Evolutionary conservation across 441 rosid species (phyloP), one percentile per base, ranked within the genome.

Genomic region (Erodium moschatum): DNA sequence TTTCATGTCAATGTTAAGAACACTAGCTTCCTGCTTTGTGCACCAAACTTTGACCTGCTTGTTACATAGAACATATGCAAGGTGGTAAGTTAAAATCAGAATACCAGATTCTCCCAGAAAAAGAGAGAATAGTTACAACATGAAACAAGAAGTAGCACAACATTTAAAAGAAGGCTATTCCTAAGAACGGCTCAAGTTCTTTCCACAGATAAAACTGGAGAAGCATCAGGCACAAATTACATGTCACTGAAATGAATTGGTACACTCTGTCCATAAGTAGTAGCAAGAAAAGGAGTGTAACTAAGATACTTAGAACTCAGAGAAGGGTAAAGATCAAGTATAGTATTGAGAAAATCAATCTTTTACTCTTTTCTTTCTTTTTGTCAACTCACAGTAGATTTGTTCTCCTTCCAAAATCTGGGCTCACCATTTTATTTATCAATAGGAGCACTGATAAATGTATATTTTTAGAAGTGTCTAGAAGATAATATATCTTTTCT

Each of bases 41-140:
- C 97, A 88, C 99, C 99, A 95, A 78, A 95, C 96, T 82, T 95
- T 95, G 60, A 90, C 99, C 99, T 95, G 87, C 66, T 83, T 67
- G 19, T 70, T 65, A 71, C 16, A 74, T 31, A 73, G 40, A 67
- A 75, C 44, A 67, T 66, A 66, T 60, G 63, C 61, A 50, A 42
- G 35, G 56, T 16, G 69, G 6, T 70, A 18, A 72, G 62, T 64
- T 65, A 29, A 29, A 18, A 64, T 38, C 66, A 20, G 21, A 62
- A 67, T 33, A 40, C 21, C 46, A 40, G 35, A 64, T 16, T 35
- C 16, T 76, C 24, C 2, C 40, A 31, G 19, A 29, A 29, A 4
- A 40, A 69, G 67, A 58, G 46, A 38, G 24, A 20, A 44, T 10
- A 46, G 52, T 46, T 8, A 58, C 12, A 7, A 21, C 6, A 40